Evolutionary conservation across 768 basidiomycete species (phyloP).

Genomic region (Russula lepida): DNA sequence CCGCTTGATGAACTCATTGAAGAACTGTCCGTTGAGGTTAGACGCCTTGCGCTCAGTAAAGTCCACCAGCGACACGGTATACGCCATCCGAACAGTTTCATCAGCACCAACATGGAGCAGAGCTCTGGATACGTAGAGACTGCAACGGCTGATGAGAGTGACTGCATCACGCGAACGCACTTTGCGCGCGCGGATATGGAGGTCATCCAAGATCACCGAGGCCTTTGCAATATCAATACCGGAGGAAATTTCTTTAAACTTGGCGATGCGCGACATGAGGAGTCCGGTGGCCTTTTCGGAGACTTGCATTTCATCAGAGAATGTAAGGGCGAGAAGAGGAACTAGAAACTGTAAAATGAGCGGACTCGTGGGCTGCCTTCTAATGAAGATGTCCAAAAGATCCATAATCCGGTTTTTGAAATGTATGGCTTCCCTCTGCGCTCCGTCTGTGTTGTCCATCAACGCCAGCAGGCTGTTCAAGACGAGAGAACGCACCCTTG

Average conservation of each 20-base stretch:
- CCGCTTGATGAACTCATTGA: conserved; percentile 68
- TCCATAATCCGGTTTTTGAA: conserved; percentile 96
- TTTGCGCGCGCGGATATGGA: conserved; percentile 69
- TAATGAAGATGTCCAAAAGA: conserved; percentile 80
- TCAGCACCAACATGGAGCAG: conserved; percentile 33
- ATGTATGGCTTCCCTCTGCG: conserved; percentile 83
- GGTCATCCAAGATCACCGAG: conserved; percentile 42
- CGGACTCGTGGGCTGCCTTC: conserved; percentile 67
- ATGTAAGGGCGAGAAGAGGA: conserved; percentile 70
- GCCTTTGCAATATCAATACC: conserved; percentile 38
- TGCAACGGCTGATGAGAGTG: conserved; percentile 57
- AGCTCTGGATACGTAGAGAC: conserved; percentile 58
- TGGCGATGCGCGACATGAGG: conserved; percentile 62
- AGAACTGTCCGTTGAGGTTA: conserved; percentile 59
- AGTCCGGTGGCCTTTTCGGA: conserved; percentile 80
- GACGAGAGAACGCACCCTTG: conserved; percentile 44
- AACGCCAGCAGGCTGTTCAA: background rate
- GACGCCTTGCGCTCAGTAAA: conserved; percentile 79
- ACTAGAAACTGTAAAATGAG: conserved; percentile 57
- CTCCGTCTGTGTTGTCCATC: conserved; percentile 39
- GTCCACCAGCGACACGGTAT: conserved; percentile 60
- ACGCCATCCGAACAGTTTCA: conserved; percentile 42
- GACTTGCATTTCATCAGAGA: conserved; percentile 79
- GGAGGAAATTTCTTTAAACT: conserved; percentile 57
- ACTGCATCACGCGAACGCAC: conserved; percentile 53